Evolutionary conservation across 257 asterid species (phyloP).

Genomic region (Anisodus tanguticus): DNA sequence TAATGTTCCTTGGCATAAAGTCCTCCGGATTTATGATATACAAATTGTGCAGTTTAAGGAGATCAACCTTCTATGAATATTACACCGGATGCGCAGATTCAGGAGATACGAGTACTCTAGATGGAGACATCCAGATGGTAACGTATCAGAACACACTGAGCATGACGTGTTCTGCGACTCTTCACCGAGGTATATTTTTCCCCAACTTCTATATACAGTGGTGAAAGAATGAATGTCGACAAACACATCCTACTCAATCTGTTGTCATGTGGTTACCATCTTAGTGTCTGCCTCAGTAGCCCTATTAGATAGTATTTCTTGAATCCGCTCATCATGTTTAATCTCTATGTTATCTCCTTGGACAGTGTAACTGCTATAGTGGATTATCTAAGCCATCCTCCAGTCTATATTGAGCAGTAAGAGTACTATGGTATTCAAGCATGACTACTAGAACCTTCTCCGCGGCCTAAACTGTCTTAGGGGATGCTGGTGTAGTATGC

Average conservation of each 20-base stretch:
- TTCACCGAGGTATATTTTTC: background rate
- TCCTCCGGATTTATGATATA: background rate
- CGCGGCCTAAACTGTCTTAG: background rate
- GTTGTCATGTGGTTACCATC: background rate
- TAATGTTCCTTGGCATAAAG: no score
- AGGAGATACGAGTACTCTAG: background rate
- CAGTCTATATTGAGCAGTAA: conserved; percentile 4
- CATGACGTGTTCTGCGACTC: background rate
- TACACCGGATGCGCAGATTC: background rate
- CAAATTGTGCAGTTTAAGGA: background rate
- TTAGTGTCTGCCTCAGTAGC: background rate
- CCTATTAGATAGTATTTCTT: background rate
- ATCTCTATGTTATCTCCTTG: background rate
- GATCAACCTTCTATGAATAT: background rate
- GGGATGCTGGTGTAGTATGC: background rate
- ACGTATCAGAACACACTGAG: background rate
- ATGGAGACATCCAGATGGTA: background rate
- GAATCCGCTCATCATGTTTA: background rate
- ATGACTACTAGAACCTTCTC: background rate
- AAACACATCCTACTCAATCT: conserved; percentile 4
- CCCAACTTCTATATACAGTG: background rate
- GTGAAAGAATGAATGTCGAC: background rate
- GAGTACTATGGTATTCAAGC: background rate
- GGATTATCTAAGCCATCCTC: background rate
- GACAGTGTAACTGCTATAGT: background rate